Evolutionary conservation across 352 stramenopile genomes (phyloP).

Genomic region (Phytophthora litchii): DNA sequence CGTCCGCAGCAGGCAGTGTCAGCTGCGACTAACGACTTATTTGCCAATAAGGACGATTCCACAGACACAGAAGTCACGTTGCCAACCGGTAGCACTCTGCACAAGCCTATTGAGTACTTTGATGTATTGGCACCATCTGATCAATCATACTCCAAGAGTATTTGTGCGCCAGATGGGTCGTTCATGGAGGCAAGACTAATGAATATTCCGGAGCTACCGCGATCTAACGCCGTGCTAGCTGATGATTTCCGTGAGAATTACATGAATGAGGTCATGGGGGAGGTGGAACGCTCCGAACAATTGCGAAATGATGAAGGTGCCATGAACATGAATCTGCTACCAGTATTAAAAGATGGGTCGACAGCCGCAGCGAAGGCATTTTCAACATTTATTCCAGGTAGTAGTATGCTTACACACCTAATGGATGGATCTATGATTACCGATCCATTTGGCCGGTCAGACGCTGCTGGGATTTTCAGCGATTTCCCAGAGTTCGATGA

Average conservation of each 20-base stretch:
- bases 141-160: conserved; percentile 70
- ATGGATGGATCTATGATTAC: conserved; percentile 70
- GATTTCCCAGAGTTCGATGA: conserved; percentile 61
- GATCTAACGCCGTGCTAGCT: conserved; percentile 48
- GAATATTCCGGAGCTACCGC: conserved; percentile 62
- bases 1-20: conserved; percentile 56
- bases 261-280: conserved; percentile 67
- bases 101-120: conserved; percentile 68
- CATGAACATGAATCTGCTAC: conserved; percentile 65
- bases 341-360: conserved; percentile 62
- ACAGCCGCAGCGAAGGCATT: conserved; percentile 74
- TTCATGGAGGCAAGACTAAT: conserved; percentile 70
- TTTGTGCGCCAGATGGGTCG: conserved; percentile 74
- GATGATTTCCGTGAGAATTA: conserved; percentile 59
- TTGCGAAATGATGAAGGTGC: conserved; percentile 44
- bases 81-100: conserved; percentile 41
- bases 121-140: conserved; percentile 62
- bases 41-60: conserved; percentile 26
- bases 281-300: conserved; percentile 62
- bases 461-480: conserved; percentile 60
- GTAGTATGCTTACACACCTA: conserved; percentile 75
- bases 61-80: conserved; percentile 50
- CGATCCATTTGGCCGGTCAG: conserved; percentile 48
- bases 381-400: conserved; percentile 72
- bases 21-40: conserved; percentile 32